A percentile compares a stretch with the other conserved stretches of the same genome.
These are phyloP conservation scores for Elymus sibiricus DNA, from an alignment of 176 grass and related monocot genomes.

Conservation along the genomic window DNA sequence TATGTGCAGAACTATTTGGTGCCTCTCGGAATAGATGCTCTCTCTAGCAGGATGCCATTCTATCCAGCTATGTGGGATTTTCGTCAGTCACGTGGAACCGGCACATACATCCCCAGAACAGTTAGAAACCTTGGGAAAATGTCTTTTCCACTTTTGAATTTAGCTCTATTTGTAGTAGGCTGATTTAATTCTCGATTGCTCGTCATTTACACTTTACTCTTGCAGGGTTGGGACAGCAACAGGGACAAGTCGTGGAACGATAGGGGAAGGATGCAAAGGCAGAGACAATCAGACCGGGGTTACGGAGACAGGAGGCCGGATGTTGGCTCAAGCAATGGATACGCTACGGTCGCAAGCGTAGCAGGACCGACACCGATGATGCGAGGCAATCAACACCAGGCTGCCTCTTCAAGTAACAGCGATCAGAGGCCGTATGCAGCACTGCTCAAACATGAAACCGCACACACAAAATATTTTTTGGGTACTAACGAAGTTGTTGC, in stretches of 20 bases:
- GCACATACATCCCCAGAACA: constrained; percentile 46
- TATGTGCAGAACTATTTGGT: neutral
- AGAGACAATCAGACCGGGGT: neutral
- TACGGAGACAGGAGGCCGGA: neutral
- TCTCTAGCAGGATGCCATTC: neutral
- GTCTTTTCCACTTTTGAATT: neutral
- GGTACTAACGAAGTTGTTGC: neutral
- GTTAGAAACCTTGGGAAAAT: constrained; percentile 12
- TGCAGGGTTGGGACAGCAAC: constrained; percentile 24
- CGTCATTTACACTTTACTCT: neutral
- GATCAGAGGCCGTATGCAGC: neutral
- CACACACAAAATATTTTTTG: neutral
- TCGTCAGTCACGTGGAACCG: constrained; percentile 32
- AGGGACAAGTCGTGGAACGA: neutral
- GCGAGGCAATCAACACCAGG: neutral
- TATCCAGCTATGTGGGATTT: neutral
- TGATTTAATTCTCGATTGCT: neutral
- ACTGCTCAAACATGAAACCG: neutral
- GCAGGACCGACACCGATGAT: neutral
- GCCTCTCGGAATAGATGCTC: constrained; percentile 7
- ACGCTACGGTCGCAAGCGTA: neutral
- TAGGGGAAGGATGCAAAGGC: constrained; percentile 17
- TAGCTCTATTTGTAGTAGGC: neutral
- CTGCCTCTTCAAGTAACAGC: neutral
- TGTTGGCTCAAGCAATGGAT: neutral